Evolutionary conservation across 1,139 yeast genomes (phyloP).

Genomic region (Suhomyces bolitotheri): DNA sequence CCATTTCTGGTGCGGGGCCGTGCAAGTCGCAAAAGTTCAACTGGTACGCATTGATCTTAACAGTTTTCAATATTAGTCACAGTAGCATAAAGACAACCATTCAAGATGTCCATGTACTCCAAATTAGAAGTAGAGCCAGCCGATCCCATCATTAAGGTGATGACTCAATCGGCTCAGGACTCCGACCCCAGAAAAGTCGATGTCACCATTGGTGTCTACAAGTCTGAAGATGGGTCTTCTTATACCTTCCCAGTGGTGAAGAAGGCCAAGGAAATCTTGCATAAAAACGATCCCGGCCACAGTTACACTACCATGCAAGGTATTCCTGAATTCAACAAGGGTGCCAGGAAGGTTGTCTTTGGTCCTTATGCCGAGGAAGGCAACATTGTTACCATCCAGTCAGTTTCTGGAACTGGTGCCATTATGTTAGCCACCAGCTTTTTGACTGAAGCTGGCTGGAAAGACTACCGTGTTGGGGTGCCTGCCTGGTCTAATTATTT

Average conservation of each 20-base stretch:
- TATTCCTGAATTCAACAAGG: slow-evolving; percentile 36
- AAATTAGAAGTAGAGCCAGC: slow-evolving; percentile 27
- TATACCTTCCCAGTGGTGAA: slow-evolving; percentile 42
- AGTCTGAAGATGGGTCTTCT: slow-evolving; percentile 37
- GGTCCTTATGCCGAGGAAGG: slow-evolving; percentile 30
- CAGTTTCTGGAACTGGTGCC: slow-evolving; percentile 49
- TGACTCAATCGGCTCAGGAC: slow-evolving; percentile 31
- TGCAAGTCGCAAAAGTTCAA: no score
- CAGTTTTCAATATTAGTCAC: no score
- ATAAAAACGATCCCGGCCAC: slow-evolving; percentile 43
- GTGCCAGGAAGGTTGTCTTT: slow-evolving; percentile 39
- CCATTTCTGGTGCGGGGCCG: no score
- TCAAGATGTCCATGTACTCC: slow-evolving; percentile 25
- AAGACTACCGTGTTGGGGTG: slow-evolving; percentile 35
- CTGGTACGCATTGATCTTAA: no score
- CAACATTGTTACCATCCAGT: slow-evolving; percentile 39
- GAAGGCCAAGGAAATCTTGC: slow-evolving; percentile 35
- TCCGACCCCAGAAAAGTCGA: slow-evolving; percentile 36
- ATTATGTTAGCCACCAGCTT: slow-evolving; percentile 40
- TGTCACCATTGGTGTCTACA: slow-evolving; percentile 47
- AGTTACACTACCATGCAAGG: slow-evolving; percentile 48
- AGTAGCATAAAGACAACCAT: no score
- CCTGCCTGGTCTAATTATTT: slow-evolving; percentile 47
- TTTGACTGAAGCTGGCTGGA: slow-evolving; percentile 30
- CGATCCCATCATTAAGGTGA: slow-evolving; percentile 42